Evolutionary conservation across 768 basidiomycete species (phyloP), one percentile per base, ranked within the genome.

Genomic region (Leccinum barrowsii): DNA sequence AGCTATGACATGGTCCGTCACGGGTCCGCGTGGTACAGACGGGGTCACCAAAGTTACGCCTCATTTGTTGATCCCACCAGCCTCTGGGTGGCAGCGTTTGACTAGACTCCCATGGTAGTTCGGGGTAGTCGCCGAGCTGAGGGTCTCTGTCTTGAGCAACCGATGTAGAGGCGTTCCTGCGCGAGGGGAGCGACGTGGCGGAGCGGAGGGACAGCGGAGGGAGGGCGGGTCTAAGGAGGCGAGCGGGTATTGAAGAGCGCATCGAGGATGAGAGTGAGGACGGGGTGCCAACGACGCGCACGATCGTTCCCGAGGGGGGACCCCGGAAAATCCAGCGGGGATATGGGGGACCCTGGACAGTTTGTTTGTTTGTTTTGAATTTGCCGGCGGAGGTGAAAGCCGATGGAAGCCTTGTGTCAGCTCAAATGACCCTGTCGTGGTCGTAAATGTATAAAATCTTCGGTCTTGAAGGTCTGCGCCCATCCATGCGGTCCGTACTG

Each of bases 11-110:
- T 37, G 51, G 37, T 32, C 28, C 57, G 44, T 32, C 13, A 5
- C 26, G 37, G 40, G 32, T 35, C 37, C 61, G 56, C 48, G 21
- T 47, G 53, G 58, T 13, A 72, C 82, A 62, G 64, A 92, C 92
- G 46, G 87, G 77, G 60, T 94, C 91, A 52, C 87, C 90, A 75
- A 86, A 86, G 69, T 94, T 92, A 55, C 91, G 82, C 61, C 92
- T 79, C 78, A 87, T 81, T 66, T 89, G 83, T 35, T 71, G 69
- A 69, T 94, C 92, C 68, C 86, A 80, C 91, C 90, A 94, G 47
- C 88, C 87, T 52, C 73, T 76, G 0, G 91, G 76, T 21, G 82
- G 76, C 11, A 86, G 80, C 8, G 78, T 76, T 65, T 92, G 89
- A 65, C 81, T 79, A 10, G 87, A 89, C 46, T 84, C 76, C 70